Base-by-base conservation (phyloP, 768 basidiomycete genomes). In the Phlegmacium glaucopus region DNA sequence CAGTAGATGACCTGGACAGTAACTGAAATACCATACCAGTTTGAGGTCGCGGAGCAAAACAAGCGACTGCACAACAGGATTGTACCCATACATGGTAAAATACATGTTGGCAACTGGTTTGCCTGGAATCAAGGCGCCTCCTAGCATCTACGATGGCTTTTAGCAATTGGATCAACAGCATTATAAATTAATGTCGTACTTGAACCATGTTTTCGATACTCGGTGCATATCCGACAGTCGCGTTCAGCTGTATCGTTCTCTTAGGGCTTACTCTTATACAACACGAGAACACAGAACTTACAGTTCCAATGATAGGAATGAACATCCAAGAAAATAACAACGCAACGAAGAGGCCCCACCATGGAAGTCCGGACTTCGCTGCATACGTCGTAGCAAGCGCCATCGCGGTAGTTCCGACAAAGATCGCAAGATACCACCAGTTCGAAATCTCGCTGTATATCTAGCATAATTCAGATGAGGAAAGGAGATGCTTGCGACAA, bases 21-120 rank as follows among this genome's bases (percentile, higher is more conserved):
- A 7, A 25, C 28, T 29, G 16, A 10, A 9, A 16, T 63, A 10
- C 25, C 28, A 25, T 16, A 67, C 68, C 63, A 77, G 72, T 57
- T 82, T 84, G 16, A 83, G 67, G 53, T 83, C 81, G 22, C 77
- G 70, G 25, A 80, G 71, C 11, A 82, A 64, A 3, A 72, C 64
- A 37, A 61, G 58, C 27, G 76, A 75, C 59, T 81, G 78, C 15
- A 64, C 57, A 35, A 72, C 64, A 7, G 75, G 73, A 42, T 77
- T 68, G 45, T 57, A 72, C 15, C 76, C 79, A 48, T 69, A 67
- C 35, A 70, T 61, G 1, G 67, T 65, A 49, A 61, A 64, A 49
- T 69, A 72, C 73, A 77, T 74, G 61, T 76, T 81, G 9, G 78
- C 76, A 27, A 76, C 68, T 32, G 61, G 71, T 45, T 68, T 72